Percentiles rank a stretch among this genome's conserved stretches.
Conservation (phyloP, 495 filamentous ascomycete genomes). For the Pyronema omphalodes region DNA sequence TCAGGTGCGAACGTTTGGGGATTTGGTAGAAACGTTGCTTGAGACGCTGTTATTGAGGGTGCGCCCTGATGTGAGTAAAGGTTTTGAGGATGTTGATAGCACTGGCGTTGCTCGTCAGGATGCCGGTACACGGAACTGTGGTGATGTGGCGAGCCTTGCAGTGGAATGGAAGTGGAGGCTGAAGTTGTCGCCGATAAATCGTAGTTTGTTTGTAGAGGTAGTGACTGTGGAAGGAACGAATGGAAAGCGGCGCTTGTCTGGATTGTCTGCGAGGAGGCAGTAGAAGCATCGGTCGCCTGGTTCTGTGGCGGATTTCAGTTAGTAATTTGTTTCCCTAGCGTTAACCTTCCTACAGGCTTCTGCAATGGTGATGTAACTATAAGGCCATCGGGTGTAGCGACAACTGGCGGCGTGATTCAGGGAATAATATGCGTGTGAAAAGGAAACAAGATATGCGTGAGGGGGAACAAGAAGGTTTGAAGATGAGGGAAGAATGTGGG, state of each 20-base stretch:
- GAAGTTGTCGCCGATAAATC: not conserved
- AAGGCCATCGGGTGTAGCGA: no score
- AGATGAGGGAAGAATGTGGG: no score
- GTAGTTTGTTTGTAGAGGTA: not conserved
- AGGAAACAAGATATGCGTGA: no score
- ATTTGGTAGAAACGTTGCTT: not conserved
- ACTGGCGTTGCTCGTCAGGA: not conserved
- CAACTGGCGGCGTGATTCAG: no score
- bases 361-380: no score
- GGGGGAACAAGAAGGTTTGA: no score
- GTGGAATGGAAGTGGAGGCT: not conserved
- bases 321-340: not conserved
- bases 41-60: not conserved
- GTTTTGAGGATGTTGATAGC: not conserved
- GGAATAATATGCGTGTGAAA: no score
- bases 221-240: not conserved
- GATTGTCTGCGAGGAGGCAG: not conserved
- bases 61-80: no score
- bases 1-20: conserved; percentile 3
- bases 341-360: not conserved
- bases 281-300: not conserved
- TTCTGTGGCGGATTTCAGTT: not conserved
- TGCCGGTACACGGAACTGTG: not conserved
- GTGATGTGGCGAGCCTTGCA: not conserved
- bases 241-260: no score